Evolutionary conservation across 2,329 filamentous ascomycete species (phyloP).

Genomic region (Phaeophleospora eucalypticola): DNA sequence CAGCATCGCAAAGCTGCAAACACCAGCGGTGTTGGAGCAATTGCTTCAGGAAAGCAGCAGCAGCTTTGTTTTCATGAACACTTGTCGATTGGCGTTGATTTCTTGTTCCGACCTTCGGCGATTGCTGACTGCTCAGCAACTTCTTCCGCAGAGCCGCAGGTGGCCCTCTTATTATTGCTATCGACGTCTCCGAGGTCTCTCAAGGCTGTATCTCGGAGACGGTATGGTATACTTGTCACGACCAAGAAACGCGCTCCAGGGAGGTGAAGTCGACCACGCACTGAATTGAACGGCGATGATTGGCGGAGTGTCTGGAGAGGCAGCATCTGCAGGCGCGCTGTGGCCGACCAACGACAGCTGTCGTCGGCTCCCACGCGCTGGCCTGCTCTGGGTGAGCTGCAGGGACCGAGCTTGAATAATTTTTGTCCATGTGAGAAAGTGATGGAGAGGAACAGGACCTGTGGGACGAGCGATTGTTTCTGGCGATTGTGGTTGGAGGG

Average conservation of each 20-base stretch:
- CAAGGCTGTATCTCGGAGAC: constrained; percentile 6
- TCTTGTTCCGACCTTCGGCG: not conserved
- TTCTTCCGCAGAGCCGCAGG: not conserved
- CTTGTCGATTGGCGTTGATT: too few species aligned
- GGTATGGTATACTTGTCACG: too few species aligned
- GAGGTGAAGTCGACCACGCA: constrained; percentile 15
- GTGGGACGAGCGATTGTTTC: not conserved
- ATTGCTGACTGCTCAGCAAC: not conserved
- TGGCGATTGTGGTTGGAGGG: not conserved
- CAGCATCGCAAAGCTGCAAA: too few species aligned
- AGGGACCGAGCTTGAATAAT: not conserved
- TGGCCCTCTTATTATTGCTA: not conserved
- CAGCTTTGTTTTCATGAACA: too few species aligned
- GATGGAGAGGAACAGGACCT: too few species aligned
- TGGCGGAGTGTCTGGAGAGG: constrained; percentile 1
- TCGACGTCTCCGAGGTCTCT: not conserved
- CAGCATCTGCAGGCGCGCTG: not conserved
- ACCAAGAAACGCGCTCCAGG: not conserved
- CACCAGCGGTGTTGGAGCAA: too few species aligned
- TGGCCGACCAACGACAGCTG: not conserved
- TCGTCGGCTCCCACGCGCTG: not conserved
- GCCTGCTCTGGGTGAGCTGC: not conserved
- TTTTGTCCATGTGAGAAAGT: too few species aligned
- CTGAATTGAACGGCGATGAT: constrained; percentile 1
- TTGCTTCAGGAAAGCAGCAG: too few species aligned